These are phyloP conservation scores for Beauveria medogensis DNA, from an alignment of 2,329 filamentous ascomycete genomes.

Conservation along the genomic window DNA sequence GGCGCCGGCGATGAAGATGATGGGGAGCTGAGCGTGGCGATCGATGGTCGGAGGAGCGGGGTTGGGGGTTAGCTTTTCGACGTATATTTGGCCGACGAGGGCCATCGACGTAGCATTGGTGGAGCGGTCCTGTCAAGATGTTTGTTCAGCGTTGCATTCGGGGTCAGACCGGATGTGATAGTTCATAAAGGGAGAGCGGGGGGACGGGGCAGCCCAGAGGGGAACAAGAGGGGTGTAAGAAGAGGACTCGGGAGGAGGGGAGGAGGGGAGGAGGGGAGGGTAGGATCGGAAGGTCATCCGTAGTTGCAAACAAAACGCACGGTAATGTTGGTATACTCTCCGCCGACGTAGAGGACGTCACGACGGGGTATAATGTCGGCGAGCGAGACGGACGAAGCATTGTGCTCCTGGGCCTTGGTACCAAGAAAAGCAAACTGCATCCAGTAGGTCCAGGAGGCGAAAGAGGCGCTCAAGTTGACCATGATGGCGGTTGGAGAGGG, in stretches of 20 bases:
- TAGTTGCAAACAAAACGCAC: slow-evolving; percentile 4
- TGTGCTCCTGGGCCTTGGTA: slow-evolving; percentile 10
- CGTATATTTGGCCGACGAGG: slow-evolving; percentile 22
- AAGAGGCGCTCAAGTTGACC: slow-evolving; percentile 12
- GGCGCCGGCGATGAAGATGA: slow-evolving; percentile 25
- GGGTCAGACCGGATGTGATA: neutral
- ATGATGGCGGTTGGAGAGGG: neutral
- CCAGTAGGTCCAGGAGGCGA: slow-evolving; percentile 11
- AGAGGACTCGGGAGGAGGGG: too few relatives aligned
- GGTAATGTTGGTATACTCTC: slow-evolving; percentile 17
- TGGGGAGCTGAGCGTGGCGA: slow-evolving; percentile 17
- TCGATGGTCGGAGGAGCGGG: slow-evolving; percentile 5
- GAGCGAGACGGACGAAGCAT: slow-evolving; percentile 2
- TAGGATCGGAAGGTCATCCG: too few relatives aligned
- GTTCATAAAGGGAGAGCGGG: too few relatives aligned
- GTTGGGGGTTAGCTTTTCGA: slow-evolving; percentile 24
- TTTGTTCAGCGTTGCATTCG: neutral
- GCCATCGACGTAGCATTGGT: slow-evolving; percentile 14
- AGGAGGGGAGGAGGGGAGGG: too few relatives aligned
- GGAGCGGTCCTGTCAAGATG: slow-evolving; percentile 10
- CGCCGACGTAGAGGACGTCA: slow-evolving; percentile 24
- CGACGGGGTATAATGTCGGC: slow-evolving; percentile 16
- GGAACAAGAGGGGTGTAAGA: too few relatives aligned
- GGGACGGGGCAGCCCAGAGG: too few relatives aligned
- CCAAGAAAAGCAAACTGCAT: slow-evolving; percentile 13